Evolutionary conservation across 2,329 filamentous ascomycete genomes (phyloP), one percentile per base, ranked within the genome.

Genomic region (Neopestalotiopsis rosae): DNA sequence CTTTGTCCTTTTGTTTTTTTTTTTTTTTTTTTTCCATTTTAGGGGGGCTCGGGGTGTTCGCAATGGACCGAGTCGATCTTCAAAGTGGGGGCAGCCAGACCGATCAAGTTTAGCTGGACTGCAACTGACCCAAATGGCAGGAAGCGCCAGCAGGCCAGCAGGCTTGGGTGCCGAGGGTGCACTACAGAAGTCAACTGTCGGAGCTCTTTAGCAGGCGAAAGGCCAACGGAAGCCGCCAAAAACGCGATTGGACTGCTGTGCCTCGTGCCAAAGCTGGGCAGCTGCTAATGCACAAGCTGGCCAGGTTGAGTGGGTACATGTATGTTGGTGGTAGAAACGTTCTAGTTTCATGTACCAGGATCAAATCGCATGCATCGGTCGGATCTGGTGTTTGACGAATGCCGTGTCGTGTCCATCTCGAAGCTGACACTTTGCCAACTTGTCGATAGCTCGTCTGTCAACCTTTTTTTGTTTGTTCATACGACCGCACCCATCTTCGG

Each of bases 391-490:
- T 52, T 52, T 52, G 45, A 52, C 45, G 45, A 52, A 52, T 52
- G 45, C 45, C 45, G 45, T 52, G 45, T 52, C 45, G 45, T 52
- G 45, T 52, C 45, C 45, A 52, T 52, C 45, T 52, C 45, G 45
- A 52, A 52, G 45, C 45, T 52, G 45, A 52, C 45, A 52, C 45
- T 52, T 52, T 52, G 45, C 45, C 45, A 52, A 52, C 45, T 52
- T 52, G 45, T n/a, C 45, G 20, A 52, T 52, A 52, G 45, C 20
- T 52, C 14, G 6, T 52, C 34, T 38, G 34, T 38, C 34, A 38
- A 38, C 10, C 34, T 38, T 38, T 38, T 38, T 38, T 38, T 38
- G 34, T 7, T 38, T 38, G 34, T 38, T 38, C 34, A 38, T 38
- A 38, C 34, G 34, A 38, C n/a, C 45, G n/a, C 45, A n/a, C 45